A percentile compares a stretch with the other conserved stretches of the same genome.
phyloP scores from a whole-genome alignment of 495 filamentous ascomycete species.

The Acidiella bohemica region DNA sequence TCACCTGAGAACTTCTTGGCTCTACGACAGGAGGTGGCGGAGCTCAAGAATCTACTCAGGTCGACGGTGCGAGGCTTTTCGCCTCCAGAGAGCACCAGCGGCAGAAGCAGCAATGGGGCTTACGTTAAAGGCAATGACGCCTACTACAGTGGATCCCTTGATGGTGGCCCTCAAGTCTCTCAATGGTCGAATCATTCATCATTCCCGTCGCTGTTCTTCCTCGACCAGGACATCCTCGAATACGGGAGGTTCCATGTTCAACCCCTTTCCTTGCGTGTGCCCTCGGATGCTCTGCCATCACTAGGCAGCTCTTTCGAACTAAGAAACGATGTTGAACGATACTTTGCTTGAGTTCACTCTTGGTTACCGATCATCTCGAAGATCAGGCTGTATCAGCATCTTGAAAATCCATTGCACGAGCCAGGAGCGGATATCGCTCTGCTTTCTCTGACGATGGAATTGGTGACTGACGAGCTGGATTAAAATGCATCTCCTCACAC shows the following conservation, averaged over 20 bases:
- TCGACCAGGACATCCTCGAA: conserved; percentile 19
- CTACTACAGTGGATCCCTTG: conserved; percentile 3
- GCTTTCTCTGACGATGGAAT: conserved; percentile 39
- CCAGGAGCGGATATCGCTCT: conserved; percentile 36
- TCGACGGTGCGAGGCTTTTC: not conserved
- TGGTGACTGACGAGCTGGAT: conserved; percentile 25
- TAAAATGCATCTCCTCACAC: conserved; percentile 23
- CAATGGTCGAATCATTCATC: conserved; percentile 2
- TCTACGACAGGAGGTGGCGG: conserved; percentile 28
- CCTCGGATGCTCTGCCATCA: conserved; percentile 5
- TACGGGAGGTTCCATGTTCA: conserved; percentile 18
- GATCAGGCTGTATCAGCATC: conserved; percentile 17
- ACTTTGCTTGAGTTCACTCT: conserved; percentile 13
- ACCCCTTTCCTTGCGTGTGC: conserved; percentile 7
- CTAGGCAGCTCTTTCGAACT: conserved; percentile 14
- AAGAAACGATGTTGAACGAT: conserved; percentile 11
- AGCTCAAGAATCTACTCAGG: conserved; percentile 26
- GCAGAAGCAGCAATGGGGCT: conserved; percentile 7
- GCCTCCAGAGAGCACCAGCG: not conserved
- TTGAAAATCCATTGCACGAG: conserved; percentile 29
- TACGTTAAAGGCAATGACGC: conserved; percentile 18
- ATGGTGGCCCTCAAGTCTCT: not conserved
- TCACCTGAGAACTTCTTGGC: conserved; percentile 31
- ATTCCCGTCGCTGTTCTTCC: conserved; percentile 21
- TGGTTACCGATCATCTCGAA: conserved; percentile 21